Conservation (phyloP, 345 rosid genomes). For the Aegle marmelos region DNA sequence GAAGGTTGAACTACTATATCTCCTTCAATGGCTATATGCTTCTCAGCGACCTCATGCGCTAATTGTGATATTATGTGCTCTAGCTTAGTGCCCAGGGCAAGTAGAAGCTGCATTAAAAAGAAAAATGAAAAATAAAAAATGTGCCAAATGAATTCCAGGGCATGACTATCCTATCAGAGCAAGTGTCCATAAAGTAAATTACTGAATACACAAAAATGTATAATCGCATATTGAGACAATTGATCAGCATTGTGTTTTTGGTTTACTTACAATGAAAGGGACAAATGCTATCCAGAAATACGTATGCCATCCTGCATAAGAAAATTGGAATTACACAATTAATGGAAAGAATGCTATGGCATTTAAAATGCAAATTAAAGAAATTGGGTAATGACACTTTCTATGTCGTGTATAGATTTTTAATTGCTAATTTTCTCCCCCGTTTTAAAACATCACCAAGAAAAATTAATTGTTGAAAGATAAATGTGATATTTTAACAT, state of each 20-base stretch:
- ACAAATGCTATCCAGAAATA: constrained; percentile 76
- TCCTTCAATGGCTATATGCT: constrained; percentile 12
- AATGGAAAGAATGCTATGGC: no score
- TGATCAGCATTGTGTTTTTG: not conserved
- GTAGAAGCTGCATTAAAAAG: constrained; percentile 1
- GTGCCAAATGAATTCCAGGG: not conserved
- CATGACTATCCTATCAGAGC: not conserved
- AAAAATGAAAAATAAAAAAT: not conserved
- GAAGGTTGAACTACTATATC: constrained; percentile 12
- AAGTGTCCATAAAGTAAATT: not conserved
- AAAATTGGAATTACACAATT: not conserved
- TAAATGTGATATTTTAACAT: no score
- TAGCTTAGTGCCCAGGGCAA: constrained; percentile 8
- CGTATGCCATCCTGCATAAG: constrained; percentile 72
- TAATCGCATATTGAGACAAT: no score
- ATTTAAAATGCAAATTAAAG: no score
- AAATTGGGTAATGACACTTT: constrained; percentile 34
- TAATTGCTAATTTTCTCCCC: no score
- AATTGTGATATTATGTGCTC: constrained; percentile 15
- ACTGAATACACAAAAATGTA: not conserved
- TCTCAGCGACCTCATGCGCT: constrained; percentile 11
- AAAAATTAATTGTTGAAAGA: no score
- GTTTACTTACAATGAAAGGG: constrained; percentile 59
- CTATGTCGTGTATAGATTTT: no score
- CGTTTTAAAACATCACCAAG: no score